Base-by-base conservation (phyloP, 2,329 filamentous ascomycete genomes). In the Trichoderma sp. region DNA sequence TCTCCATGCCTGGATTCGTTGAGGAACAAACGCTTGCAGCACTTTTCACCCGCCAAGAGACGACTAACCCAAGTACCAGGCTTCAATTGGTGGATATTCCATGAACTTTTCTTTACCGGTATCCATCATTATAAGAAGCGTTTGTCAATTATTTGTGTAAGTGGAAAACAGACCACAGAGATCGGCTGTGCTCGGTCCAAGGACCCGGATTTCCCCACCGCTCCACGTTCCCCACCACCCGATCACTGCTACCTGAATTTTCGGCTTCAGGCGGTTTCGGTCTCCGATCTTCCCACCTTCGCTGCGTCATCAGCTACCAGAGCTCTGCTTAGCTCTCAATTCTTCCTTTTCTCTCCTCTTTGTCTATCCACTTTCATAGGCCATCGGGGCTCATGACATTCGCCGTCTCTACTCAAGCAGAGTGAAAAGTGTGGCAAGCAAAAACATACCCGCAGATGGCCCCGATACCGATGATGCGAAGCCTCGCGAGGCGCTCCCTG, bases 401-500 rank as follows among this genome's bases (percentile, higher is more conserved):
- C 11, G 33, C 11, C 5, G 10, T 8, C 24, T 4, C 8, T 24
- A 52, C 6, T 47, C 8, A 29, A 43, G 31, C 19, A n/a, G 24
- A 57, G 4, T 8, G 14, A 33, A 8, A 37, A 49, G 10, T 4
- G 2, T 35, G 1, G 0, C 37, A 24, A 11, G 43, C 10, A 8
- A 37, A 13, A 21, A n/a, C 35, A 29, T 27, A 33, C 6, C 5
- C 13, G 27, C 58, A 55, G n/a, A 66, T 66, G 63, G 55, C 63
- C 19, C 27, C 63, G 27, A 16, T 29, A 40, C 56, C 47, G 16
- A 53, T 58, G 8, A 75, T 76, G 73, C 72, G 73, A 70, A 68
- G 75, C 65, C 74, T 75, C 56, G 71, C 76, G 71, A 73, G 68
- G 68, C 72, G 73, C 43, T 58, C 43, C 0, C 27, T 49, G 24